phyloP scores from a whole-genome alignment of 176 grass and related monocot genomes.

The Triticum turgidum region DNA sequence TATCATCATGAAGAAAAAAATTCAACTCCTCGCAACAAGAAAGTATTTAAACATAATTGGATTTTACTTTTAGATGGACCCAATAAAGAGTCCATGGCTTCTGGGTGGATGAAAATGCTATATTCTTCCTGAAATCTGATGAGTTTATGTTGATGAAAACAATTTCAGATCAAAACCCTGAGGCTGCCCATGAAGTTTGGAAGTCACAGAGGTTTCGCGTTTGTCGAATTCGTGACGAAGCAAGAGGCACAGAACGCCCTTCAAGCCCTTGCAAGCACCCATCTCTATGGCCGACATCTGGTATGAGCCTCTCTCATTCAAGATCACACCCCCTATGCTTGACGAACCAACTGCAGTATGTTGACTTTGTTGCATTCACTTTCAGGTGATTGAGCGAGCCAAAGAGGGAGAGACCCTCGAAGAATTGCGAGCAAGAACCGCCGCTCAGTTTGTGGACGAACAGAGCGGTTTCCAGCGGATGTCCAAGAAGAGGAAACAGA shows the following conservation, averaged over 20 bases:
- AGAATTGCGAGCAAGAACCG: conserved; percentile 75
- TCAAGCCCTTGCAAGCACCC: conserved; percentile 77
- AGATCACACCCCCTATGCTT: not conserved
- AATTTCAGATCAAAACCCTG: conserved; percentile 75
- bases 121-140: not conserved
- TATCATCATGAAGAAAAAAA: not conserved
- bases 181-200: conserved; percentile 92
- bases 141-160: not conserved
- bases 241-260: conserved; percentile 88
- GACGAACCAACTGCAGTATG: not conserved
- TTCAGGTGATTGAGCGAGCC: conserved; percentile 84
- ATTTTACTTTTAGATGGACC: not conserved
- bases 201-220: conserved; percentile 89
- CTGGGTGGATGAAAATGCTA: not conserved
- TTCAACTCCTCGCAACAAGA: not conserved
- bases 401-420: conserved; percentile 92
- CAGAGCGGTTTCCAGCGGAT: conserved; percentile 57
- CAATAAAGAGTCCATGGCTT: not conserved
- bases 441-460: conserved; percentile 82
- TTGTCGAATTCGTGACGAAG: conserved; percentile 82
- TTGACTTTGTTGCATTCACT: not conserved
- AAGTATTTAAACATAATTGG: not conserved
- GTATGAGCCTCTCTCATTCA: conserved; percentile 35
- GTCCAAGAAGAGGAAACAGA: conserved; percentile 81
- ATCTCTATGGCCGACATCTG: conserved; percentile 89